These are phyloP conservation scores for Aspergillus ochraceus DNA, from an alignment of 2,329 filamentous ascomycete species.

Conservation along the genomic window DNA sequence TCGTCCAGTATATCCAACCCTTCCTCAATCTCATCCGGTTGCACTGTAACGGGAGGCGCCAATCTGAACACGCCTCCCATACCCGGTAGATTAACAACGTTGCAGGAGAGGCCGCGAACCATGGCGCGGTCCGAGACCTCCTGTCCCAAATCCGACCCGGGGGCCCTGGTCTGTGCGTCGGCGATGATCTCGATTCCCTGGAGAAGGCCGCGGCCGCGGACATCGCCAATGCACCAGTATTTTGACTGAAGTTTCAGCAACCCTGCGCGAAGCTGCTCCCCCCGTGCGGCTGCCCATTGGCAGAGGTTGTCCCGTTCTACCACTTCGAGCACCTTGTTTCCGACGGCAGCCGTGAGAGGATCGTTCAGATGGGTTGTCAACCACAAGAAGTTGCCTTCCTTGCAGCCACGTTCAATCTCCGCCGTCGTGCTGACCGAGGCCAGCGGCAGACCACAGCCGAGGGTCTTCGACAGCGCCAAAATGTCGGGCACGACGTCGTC, in stretches of 20 bases:
- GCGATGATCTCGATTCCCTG: conserved; percentile 60
- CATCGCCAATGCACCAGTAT: conserved; percentile 64
- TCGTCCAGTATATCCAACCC: conserved; percentile 59
- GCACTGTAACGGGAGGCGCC: conserved; percentile 61
- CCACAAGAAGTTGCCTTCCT: conserved; percentile 55
- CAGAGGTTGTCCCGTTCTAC: conserved; percentile 58
- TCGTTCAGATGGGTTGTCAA: conserved; percentile 66
- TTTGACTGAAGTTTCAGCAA: conserved; percentile 48
- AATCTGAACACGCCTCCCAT: conserved; percentile 61
- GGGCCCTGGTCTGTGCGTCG: conserved; percentile 50
- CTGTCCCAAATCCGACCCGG: conserved; percentile 50
- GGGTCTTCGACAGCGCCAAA: conserved; percentile 60
- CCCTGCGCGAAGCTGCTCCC: conserved; percentile 49
- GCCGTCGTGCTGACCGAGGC: conserved; percentile 58
- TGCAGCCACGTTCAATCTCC: conserved; percentile 52
- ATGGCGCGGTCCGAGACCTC: conserved; percentile 50
- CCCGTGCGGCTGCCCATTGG: conserved; percentile 45
- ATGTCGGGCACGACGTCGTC: conserved; percentile 57
- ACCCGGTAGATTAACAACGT: conserved; percentile 55
- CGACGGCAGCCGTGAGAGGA: conserved; percentile 60
- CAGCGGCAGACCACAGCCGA: conserved; percentile 61
- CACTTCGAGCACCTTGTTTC: conserved; percentile 62
- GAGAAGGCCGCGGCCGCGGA: conserved; percentile 60
- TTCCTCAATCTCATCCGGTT: conserved; percentile 49
- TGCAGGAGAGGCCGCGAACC: conserved; percentile 57